Base-by-base conservation (phyloP, 192 early-diverging fungal species). In the Backusella macrospora region DNA sequence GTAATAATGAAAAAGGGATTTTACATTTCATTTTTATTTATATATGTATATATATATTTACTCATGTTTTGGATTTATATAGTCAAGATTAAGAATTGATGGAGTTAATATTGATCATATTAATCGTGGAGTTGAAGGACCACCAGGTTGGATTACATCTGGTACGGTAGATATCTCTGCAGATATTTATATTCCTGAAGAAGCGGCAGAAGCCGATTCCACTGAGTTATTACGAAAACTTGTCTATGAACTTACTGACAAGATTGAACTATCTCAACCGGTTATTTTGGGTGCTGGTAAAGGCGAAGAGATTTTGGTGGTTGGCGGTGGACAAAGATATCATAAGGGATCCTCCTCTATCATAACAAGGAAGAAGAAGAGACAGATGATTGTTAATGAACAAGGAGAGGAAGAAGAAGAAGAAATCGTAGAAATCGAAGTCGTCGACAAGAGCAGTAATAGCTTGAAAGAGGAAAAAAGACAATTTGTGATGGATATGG, bases 121-220 rank as follows among this genome's bases (percentile, higher is more conserved):
- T 47, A 96, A 96, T 81, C 78, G 84, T 21, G 93, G 94, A 15
- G 87, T 92, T 10, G 86, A 87, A 40, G 97, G 97, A 0, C 97
- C 97, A 3, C 87, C 96, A 42, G 92, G 92, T 13, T 99, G 97
- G 97, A 95, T 99, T 73, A 94, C 91, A n/a, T 85, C 87, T 4
- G 96, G 96, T 4, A 90, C 86, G 7, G 85, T 99, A 0, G 96
- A 98, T 74, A 84, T 99, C 13, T 85, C 86, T 8, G 89, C 91
- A 8, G 85, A 92, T 42, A 84, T 93, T 45, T 83, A 78, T 70
- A 88, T 92, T 62, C 92, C 92, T 1, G 71, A 77, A 13, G 85
- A 88, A 46, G 79, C 85, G 1, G 73, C 81, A 2, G 75, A 76
- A 39, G 80, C 80, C 0, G 80, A 82, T 34, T 78, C 76, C 0